Percentiles rank a stretch among this genome's conserved stretches.
These are phyloP conservation scores for Penicillium sp. DNA, from an alignment of 2,329 filamentous ascomycete genomes.

Conservation along the genomic window DNA sequence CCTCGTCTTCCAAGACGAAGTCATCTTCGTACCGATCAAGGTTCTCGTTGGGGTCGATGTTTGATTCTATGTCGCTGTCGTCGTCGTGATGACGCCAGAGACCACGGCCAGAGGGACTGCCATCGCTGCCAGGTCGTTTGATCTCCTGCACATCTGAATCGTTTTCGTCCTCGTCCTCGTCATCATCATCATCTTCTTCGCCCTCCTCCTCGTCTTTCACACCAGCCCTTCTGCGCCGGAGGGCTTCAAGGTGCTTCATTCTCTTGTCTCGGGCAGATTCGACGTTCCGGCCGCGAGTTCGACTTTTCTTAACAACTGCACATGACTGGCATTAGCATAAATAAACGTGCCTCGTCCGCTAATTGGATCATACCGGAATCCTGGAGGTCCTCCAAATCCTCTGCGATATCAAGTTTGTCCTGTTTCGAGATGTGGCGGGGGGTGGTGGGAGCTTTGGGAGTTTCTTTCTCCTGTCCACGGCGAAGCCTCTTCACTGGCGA, in stretches of 20 bases:
- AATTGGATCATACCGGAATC: conserved; percentile 32
- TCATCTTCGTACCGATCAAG: conserved; percentile 52
- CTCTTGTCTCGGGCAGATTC: conserved; percentile 34
- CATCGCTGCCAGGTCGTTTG: neutral
- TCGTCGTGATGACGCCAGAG: conserved; percentile 12
- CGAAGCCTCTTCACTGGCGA: conserved; percentile 26
- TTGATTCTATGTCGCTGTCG: conserved; percentile 28
- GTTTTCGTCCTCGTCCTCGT: conserved; percentile 5
- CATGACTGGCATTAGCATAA: neutral
- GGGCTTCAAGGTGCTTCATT: conserved; percentile 36
- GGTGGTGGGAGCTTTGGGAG: conserved; percentile 20
- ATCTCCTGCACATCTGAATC: conserved; percentile 14
- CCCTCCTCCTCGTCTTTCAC: conserved; percentile 25
- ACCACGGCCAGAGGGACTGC: conserved; percentile 1
- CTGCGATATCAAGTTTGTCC: conserved; percentile 37
- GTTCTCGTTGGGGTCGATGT: conserved; percentile 33
- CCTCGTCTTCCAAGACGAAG: conserved; percentile 58
- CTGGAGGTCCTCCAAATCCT: conserved; percentile 39
- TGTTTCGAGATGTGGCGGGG: conserved; percentile 23
- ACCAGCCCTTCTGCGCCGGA: conserved; percentile 39
- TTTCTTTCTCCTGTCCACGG: conserved; percentile 9
- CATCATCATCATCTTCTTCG: conserved; percentile 2
- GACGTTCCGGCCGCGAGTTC: conserved; percentile 36
- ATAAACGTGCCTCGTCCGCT: neutral
- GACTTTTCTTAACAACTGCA: conserved; percentile 30